phyloP scores from a whole-genome alignment of 345 rosid genomes.

The Noccaea bulbosa region DNA sequence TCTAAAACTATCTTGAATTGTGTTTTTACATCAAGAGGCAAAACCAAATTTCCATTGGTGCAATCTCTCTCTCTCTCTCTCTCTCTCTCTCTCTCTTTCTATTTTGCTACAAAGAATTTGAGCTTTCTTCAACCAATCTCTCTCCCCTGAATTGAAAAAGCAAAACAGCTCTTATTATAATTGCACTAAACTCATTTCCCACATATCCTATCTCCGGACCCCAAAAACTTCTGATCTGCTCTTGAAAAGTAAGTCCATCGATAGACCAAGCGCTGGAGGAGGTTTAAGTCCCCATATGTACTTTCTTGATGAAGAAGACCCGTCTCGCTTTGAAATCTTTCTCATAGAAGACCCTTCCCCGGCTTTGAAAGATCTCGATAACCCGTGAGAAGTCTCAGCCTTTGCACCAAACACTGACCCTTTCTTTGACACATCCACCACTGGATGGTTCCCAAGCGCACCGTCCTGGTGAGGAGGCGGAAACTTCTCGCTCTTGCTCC shows the following conservation, averaged over 20 bases:
- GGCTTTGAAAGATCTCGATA: constrained; percentile 48
- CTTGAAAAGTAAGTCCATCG: constrained; percentile 60
- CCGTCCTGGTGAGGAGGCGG: constrained; percentile 97
- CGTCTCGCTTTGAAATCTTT: constrained; percentile 51
- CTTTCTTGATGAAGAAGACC: constrained; percentile 57
- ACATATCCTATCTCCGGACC: constrained; percentile 48
- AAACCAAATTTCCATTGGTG: constrained; percentile 27
- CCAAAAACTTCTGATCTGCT: constrained; percentile 64
- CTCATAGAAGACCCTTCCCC: constrained; percentile 52
- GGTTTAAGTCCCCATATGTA: constrained; percentile 61
- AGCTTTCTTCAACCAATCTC: constrained; percentile 27
- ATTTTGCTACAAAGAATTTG: constrained; percentile 39
- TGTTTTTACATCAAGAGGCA: constrained; percentile 32
- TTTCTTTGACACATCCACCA: constrained; percentile 48
- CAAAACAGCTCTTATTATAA: constrained; percentile 35
- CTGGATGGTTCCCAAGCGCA: constrained; percentile 59
- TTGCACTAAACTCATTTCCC: constrained; percentile 7
- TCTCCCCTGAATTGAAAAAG: background rate
- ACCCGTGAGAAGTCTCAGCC: constrained; percentile 49
- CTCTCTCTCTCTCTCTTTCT: constrained; percentile 12
- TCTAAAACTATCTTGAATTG: constrained; percentile 34
- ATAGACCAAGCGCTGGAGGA: constrained; percentile 52
- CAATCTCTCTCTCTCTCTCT: constrained; percentile 6
- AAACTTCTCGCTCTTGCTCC: constrained; percentile 94
- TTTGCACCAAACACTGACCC: constrained; percentile 49